Evolutionary conservation across 345 rosid genomes (phyloP), one percentile per base, ranked within the genome.

Genomic region (Hypericum perforatum): DNA sequence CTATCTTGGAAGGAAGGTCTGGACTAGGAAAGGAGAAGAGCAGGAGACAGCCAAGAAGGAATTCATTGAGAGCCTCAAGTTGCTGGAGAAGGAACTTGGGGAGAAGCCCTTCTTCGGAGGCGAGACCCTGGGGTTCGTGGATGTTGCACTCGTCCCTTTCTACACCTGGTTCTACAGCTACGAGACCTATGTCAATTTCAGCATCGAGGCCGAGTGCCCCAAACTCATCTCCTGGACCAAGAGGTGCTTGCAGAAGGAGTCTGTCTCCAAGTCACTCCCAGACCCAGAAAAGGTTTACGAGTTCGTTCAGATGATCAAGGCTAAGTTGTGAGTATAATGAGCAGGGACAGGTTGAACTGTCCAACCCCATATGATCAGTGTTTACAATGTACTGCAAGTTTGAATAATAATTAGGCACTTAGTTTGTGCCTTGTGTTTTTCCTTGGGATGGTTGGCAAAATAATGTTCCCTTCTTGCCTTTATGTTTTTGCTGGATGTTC

Each of bases 201-300:
- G 56, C 29, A 56, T 56, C 29, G 41, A 0, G 7, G 49, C 40
- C 16, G 41, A 63, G 43, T 56, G 61, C 54, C 61, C 67, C 11
- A 56, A 49, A 41, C 13, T 63, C 0, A n/a, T 56, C 43, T 56
- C 8, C 9, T 63, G 67, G 60, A 49, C 40, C 9, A n/a, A 51
- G 37, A 63, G 56, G 22, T 63, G 67, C 50, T 41, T 63, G 67
- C 39, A 43, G 6, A 56, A 56, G 22, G 45, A 49, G 36, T 48
- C 39, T 3, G 60, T 63, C 0, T 48, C 45, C 13, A 63, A 41
- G 41, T 41, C 50, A 6, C 10, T 49, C 6, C 10, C 22, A 38
- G 61, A 43, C 41, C 61, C 45, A 5, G 3, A 15, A 29, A 37
- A 54, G 55, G 37, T 13, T 9, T 38, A 54, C 2, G 55, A 48